These are phyloP conservation scores for Plasmodium blacklocki DNA, from an alignment of 169 alveolate species.

Conservation along the genomic window DNA sequence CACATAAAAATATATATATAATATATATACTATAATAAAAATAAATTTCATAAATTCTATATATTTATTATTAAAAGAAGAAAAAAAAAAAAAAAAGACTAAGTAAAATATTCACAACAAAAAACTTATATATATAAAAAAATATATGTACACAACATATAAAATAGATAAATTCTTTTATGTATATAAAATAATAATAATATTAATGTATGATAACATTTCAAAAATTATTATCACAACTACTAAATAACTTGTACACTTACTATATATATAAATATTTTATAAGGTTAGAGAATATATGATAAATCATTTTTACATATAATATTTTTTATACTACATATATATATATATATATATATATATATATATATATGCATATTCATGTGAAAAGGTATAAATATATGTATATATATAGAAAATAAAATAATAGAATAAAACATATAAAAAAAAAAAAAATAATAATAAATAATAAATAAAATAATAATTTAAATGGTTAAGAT, in stretches of 20 bases:
- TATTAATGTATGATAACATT: constrained; percentile 8
- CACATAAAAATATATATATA: too few species aligned
- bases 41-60: too few species aligned
- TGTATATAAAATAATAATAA: not conserved
- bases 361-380: not conserved
- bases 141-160: constrained; percentile 1
- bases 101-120: not conserved
- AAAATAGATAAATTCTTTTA: not conserved
- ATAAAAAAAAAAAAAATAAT: not conserved
- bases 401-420: not conserved
- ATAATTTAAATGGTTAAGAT: too few species aligned
- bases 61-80: constrained; percentile 1
- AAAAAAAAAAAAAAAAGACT: not conserved
- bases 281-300: constrained; percentile 23
- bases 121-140: constrained; percentile 2
- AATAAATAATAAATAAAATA: not conserved
- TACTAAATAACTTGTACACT: constrained; percentile 42
- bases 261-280: constrained; percentile 37
- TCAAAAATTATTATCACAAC: constrained; percentile 56
- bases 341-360: constrained; percentile 9
- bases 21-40: too few species aligned
- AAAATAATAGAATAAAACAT: not conserved
- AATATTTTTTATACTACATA: not conserved
- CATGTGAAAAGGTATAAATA: not conserved
- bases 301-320: constrained; percentile 49